A percentile compares a stretch with the other conserved stretches of the same genome.
Evolutionary conservation across 441 rosid genomes (phyloP).

Genomic region (Jatropha multifida): DNA sequence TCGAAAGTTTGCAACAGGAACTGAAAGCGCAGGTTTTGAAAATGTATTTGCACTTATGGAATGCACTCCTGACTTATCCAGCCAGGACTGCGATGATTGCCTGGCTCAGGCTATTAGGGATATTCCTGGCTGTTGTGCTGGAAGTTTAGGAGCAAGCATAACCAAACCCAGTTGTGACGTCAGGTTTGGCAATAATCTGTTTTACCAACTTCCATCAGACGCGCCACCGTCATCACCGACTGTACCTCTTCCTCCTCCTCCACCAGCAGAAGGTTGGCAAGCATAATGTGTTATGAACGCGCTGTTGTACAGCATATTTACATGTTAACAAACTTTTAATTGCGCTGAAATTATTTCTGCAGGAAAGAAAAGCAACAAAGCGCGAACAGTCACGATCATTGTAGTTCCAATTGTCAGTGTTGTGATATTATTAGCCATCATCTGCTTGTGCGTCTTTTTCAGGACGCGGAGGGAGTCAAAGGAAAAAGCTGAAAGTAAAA

Average conservation of each 20-base stretch:
- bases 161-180: constrained; percentile 39
- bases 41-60: constrained; percentile 47
- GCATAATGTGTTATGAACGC: too few species aligned
- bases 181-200: constrained; percentile 33
- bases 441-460: constrained; percentile 25
- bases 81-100: constrained; percentile 42
- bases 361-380: constrained; percentile 33
- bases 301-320: too few species aligned
- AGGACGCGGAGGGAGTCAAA: constrained; percentile 31
- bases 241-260: constrained; percentile 6
- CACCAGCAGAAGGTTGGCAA: background rate
- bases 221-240: background rate
- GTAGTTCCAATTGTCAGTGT: constrained; percentile 27
- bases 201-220: constrained; percentile 3
- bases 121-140: constrained; percentile 34
- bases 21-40: constrained; percentile 25
- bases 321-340: too few species aligned
- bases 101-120: constrained; percentile 17
- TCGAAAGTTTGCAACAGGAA: constrained; percentile 43
- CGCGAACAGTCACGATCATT: constrained; percentile 25
- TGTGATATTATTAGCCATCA: constrained; percentile 18
- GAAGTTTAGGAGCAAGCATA: constrained; percentile 34
- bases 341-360: background rate
- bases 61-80: constrained; percentile 52
- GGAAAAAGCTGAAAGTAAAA: constrained; percentile 24